These are phyloP conservation scores for Mycena crocata DNA, from an alignment of 768 basidiomycete species.

Conservation along the genomic window DNA sequence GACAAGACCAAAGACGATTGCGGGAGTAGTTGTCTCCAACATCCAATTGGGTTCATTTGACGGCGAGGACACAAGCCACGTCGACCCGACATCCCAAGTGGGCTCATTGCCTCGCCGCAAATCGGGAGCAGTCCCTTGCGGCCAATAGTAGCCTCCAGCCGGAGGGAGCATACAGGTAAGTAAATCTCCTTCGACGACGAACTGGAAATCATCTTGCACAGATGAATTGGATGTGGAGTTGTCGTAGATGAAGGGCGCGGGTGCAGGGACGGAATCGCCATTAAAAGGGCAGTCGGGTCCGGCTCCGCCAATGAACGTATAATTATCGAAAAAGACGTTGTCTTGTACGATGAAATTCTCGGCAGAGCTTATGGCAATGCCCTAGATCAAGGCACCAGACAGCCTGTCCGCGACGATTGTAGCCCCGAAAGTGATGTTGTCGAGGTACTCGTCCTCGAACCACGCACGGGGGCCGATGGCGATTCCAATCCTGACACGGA, in stretches of 20 bases:
- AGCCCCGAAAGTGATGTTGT: conserved; percentile 65
- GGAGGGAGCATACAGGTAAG: conserved; percentile 79
- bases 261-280: conserved; percentile 59
- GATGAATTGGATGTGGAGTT: conserved; percentile 53
- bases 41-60: too few species aligned
- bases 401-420: conserved; percentile 67
- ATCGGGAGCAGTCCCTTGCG: too few species aligned
- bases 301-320: conserved; percentile 76
- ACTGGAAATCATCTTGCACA: conserved; percentile 65
- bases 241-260: conserved; percentile 72
- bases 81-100: too few species aligned
- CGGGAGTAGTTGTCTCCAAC: too few species aligned
- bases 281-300: conserved; percentile 75
- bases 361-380: conserved; percentile 73
- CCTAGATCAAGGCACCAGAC: conserved; percentile 80
- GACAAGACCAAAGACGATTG: too few species aligned
- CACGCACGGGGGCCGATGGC: conserved; percentile 83
- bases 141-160: conserved; percentile 77
- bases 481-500: conserved; percentile 83
- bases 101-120: too few species aligned
- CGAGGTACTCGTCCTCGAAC: conserved; percentile 69
- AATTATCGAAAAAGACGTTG: conserved; percentile 74
- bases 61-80: too few species aligned
- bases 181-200: conserved; percentile 63
- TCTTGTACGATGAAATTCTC: conserved; percentile 73